Conservation (phyloP, 176 grass and related monocot species). For the Musa itinerans region DNA sequence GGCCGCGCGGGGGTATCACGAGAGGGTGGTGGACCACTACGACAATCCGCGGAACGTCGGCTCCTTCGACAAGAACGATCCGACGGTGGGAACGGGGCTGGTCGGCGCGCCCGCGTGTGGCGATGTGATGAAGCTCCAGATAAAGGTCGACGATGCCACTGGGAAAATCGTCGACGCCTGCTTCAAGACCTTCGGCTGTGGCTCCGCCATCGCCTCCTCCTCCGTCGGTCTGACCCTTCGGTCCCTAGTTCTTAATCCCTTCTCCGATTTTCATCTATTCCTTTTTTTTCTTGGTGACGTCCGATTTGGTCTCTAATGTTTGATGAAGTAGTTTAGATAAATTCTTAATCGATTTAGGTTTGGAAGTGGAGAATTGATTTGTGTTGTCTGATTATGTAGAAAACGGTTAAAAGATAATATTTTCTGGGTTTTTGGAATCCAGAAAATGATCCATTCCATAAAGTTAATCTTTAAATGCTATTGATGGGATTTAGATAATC, state of each 20-base stretch:
- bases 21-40: constrained; percentile 94
- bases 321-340: neutral
- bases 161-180: constrained; percentile 91
- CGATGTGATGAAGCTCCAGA: constrained; percentile 96
- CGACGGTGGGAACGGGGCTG: constrained; percentile 78
- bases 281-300: neutral
- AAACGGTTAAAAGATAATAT: too few species aligned
- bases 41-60: constrained; percentile 88
- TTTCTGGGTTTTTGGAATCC: too few species aligned
- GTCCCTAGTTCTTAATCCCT: neutral
- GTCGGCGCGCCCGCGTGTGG: constrained; percentile 89
- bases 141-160: constrained; percentile 63
- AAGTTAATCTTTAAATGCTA: too few species aligned
- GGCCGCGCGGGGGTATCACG: constrained; percentile 54
- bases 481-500: too few species aligned
- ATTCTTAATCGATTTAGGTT: too few species aligned
- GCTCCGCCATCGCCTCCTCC: constrained; percentile 90
- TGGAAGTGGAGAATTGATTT: too few species aligned
- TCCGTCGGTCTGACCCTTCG: constrained; percentile 52
- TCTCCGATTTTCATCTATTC: neutral
- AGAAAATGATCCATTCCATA: too few species aligned
- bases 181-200: constrained; percentile 97
- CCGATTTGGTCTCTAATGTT: neutral
- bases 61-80: constrained; percentile 82
- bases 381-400: too few species aligned